Percentiles rank a stretch among this genome's conserved stretches.
phyloP scores from a whole-genome alignment of 1,284 basidiomycete species.

The Takashimella tepidaria region DNA sequence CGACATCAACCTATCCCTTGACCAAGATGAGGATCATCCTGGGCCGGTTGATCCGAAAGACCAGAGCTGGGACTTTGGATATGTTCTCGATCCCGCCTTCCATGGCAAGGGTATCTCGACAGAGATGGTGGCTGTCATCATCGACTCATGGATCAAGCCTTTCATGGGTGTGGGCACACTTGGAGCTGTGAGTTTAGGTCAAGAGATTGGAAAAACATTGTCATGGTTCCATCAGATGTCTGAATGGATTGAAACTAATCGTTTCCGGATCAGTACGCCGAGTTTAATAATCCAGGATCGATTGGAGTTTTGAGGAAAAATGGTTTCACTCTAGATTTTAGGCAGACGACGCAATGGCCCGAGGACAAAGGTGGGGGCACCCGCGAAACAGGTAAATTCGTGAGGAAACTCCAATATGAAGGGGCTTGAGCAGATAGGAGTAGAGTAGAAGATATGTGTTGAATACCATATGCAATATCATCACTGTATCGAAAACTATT shows the following conservation, averaged over 20 bases:
- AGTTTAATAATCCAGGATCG: conserved; percentile 12
- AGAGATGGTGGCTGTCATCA: conserved; percentile 4
- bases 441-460: no score
- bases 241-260: no score
- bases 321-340: conserved; percentile 9
- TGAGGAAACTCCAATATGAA: no score
- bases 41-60: background rate
- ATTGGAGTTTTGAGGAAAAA: conserved; percentile 9
- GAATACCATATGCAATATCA: no score
- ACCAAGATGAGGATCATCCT: background rate
- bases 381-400: conserved; percentile 9
- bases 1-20: conserved; percentile 12
- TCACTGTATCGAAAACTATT: no score
- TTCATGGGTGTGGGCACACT: conserved; percentile 10
- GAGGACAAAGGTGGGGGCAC: conserved; percentile 23
- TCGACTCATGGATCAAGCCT: conserved; percentile 8
- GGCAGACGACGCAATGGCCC: conserved; percentile 14
- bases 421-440: no score
- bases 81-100: conserved; percentile 12
- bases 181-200: conserved; percentile 5
- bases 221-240: no score
- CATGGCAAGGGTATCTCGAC: conserved; percentile 15
- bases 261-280: conserved; percentile 4
- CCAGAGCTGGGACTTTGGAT: conserved; percentile 17
- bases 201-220: no score